Conservation (phyloP, 306 rosid genomes). For the Cotoneaster glaucophyllus region DNA sequence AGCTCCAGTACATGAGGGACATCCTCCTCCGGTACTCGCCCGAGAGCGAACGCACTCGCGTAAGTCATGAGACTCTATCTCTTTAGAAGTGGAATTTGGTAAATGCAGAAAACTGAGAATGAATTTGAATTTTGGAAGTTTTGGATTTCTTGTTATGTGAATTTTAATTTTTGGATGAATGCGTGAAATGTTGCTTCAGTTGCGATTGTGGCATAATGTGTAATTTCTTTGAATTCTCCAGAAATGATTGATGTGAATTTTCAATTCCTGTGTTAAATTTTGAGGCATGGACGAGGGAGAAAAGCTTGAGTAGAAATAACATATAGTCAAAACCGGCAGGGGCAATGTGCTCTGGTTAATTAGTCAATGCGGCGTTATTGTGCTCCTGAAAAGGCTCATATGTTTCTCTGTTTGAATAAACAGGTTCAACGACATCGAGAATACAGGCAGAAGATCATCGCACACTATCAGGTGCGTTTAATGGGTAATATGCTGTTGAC, state of each 20-base stretch:
- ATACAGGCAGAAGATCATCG: slow-evolving; percentile 59
- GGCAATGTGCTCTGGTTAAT: neutral
- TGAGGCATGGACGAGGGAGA: neutral
- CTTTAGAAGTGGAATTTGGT: neutral
- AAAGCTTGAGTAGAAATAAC: neutral
- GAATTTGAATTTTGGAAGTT: neutral
- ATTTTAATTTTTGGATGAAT: neutral
- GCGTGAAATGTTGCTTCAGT: neutral
- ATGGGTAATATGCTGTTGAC: neutral
- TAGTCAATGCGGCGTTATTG: neutral
- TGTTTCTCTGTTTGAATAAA: slow-evolving; percentile 19
- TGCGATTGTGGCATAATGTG: neutral
- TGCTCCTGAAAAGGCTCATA: neutral
- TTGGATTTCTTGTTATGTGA: neutral
- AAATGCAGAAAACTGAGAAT: neutral
- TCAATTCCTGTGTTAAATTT: neutral
- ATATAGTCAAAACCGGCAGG: neutral
- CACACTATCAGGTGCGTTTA: slow-evolving; percentile 57
- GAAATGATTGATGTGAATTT: neutral
- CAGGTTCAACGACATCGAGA: slow-evolving; percentile 79
- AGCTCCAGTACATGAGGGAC: slow-evolving; percentile 65
- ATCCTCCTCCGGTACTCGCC: slow-evolving; percentile 65
- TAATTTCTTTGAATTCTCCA: neutral
- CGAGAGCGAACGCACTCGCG: slow-evolving; percentile 68
- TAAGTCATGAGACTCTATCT: slow-evolving; percentile 8